These are phyloP conservation scores for Backusella parvicylindrica DNA, from an alignment of 192 early-diverging fungal genomes.

Conservation along the genomic window DNA sequence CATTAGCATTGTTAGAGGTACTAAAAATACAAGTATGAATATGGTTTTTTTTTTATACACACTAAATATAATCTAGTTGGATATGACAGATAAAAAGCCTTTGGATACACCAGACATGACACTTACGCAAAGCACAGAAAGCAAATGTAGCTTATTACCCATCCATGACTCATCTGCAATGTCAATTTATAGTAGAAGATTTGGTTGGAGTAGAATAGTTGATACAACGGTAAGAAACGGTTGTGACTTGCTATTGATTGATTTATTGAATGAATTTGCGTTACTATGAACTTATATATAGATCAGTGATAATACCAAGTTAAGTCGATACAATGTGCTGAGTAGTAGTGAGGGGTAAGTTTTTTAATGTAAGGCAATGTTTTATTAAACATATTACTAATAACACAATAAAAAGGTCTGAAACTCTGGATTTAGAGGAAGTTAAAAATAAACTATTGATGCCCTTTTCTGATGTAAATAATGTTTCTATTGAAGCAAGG, in stretches of 20 bases:
- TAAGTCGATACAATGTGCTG: background rate
- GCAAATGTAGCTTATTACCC: background rate
- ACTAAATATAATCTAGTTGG: background rate
- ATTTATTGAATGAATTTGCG: background rate
- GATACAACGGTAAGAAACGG: background rate
- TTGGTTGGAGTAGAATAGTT: conserved; percentile 7
- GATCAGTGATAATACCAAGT: background rate
- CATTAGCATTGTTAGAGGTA: conserved; percentile 9
- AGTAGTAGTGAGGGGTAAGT: background rate
- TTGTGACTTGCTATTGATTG: background rate
- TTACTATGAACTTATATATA: background rate
- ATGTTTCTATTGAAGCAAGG: conserved; percentile 15
- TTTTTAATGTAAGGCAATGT: background rate
- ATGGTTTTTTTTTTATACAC: background rate
- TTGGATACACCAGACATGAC: background rate
- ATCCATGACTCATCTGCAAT: conserved; percentile 4
- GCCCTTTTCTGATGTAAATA: background rate
- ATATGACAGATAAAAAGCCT: conserved; percentile 3
- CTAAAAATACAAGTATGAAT: background rate
- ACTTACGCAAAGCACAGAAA: background rate
- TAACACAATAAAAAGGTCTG: background rate
- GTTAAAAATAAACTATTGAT: background rate
- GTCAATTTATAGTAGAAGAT: background rate
- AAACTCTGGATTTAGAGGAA: background rate
- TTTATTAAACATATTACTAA: too few species aligned